Conservation (phyloP, 495 filamentous ascomycete species). For the Podospora conica region DNA sequence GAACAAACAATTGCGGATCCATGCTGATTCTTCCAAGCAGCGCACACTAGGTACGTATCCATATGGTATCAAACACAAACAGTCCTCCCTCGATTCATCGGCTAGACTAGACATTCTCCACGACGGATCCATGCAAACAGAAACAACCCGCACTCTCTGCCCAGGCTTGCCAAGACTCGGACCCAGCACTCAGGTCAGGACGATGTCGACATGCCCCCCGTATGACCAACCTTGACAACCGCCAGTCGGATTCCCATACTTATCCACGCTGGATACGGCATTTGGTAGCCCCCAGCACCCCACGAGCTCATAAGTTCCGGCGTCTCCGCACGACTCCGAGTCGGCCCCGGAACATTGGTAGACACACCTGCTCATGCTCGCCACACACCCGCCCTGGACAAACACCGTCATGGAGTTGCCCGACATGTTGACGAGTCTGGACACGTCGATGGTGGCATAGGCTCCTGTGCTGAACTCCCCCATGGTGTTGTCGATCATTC, state of each 20-base stretch:
- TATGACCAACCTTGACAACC: constrained; percentile 27
- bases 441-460: constrained; percentile 32
- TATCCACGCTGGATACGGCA: constrained; percentile 13
- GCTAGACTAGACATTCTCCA: background rate
- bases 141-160: background rate
- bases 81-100: background rate
- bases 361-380: constrained; percentile 19
- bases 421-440: constrained; percentile 34
- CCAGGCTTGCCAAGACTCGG: background rate
- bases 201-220: constrained; percentile 20
- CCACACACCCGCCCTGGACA: constrained; percentile 15
- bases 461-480: constrained; percentile 30
- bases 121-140: background rate
- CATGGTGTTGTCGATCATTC: constrained; percentile 35
- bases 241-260: constrained; percentile 22
- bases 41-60: background rate
- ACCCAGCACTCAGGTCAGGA: background rate
- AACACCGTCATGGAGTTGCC: constrained; percentile 27
- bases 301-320: constrained; percentile 18
- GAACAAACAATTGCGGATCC: background rate
- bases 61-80: background rate
- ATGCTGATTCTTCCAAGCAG: background rate
- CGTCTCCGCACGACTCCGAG: constrained; percentile 16
- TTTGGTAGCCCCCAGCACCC: constrained; percentile 19
- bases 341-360: constrained; percentile 15